phyloP scores from a whole-genome alignment of 2,329 filamentous ascomycete genomes.

The Bipolaris oryzae region DNA sequence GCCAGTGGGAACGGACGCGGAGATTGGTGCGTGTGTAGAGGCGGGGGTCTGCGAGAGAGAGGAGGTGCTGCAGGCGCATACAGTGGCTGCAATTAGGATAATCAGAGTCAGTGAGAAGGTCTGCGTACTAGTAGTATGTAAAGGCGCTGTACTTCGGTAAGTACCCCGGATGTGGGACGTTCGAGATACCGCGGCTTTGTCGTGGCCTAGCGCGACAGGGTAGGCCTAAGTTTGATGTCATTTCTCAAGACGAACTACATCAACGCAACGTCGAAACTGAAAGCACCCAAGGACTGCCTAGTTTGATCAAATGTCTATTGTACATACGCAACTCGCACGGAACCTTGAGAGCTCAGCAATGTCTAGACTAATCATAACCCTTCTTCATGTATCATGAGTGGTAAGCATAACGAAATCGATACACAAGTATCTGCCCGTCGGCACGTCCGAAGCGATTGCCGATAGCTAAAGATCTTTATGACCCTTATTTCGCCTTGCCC shows the following conservation, averaged over 20 bases:
- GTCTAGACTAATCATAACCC: conserved; percentile 42
- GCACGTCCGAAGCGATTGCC: conserved; percentile 19
- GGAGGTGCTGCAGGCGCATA: conserved; percentile 10
- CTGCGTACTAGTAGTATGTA: background rate
- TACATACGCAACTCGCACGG: conserved; percentile 44
- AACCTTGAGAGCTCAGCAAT: conserved; percentile 35
- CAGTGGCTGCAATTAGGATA: background rate
- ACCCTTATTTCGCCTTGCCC: conserved; percentile 40
- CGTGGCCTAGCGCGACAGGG: conserved; percentile 8
- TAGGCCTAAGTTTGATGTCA: background rate
- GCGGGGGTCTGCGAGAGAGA: conserved; percentile 11
- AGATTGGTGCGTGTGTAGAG: conserved; percentile 21
- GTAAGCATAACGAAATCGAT: background rate
- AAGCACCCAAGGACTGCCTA: background rate
- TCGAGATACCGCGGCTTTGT: conserved; percentile 13
- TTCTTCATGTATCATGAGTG: conserved; percentile 14
- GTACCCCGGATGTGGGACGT: background rate
- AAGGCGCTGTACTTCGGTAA: background rate
- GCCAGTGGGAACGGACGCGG: conserved; percentile 24
- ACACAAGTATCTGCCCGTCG: background rate
- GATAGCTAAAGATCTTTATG: background rate
- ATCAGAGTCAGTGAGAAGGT: background rate
- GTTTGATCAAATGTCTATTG: conserved; percentile 35
- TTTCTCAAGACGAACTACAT: background rate
- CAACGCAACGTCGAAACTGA: background rate